Evolutionary conservation across 305 asterid species (phyloP).

Genomic region (Coffea humblotiana): DNA sequence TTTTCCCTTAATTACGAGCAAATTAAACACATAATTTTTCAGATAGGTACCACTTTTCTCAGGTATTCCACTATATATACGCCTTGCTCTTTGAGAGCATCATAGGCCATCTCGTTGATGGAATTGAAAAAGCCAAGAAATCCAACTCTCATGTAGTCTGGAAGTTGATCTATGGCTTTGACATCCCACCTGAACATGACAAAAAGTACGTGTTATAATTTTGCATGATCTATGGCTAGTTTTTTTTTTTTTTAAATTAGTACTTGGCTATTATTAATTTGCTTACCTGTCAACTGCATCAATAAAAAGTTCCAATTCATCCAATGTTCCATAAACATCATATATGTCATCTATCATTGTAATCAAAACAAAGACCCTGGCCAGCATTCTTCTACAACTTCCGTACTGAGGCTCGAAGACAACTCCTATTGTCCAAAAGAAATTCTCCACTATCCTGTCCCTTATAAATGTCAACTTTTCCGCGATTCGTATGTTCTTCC

Average conservation of each 20-base stretch:
- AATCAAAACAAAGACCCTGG: slow-evolving; percentile 35
- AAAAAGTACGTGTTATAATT: background rate
- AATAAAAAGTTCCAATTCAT: slow-evolving; percentile 42
- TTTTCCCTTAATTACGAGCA: too few relatives aligned
- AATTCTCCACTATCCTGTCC: slow-evolving; percentile 44
- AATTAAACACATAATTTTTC: background rate
- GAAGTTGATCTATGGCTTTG: slow-evolving; percentile 23
- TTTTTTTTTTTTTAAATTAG: background rate
- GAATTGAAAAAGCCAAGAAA: slow-evolving; percentile 25
- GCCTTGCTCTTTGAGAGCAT: slow-evolving; percentile 26
- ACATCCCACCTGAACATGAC: slow-evolving; percentile 36
- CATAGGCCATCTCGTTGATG: slow-evolving; percentile 28
- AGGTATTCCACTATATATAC: slow-evolving; percentile 20
- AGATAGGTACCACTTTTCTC: slow-evolving; percentile 25
- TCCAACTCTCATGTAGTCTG: slow-evolving; percentile 17
- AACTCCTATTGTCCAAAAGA: slow-evolving; percentile 39
- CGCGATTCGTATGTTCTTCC: slow-evolving; percentile 33
- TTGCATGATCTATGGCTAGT: background rate
- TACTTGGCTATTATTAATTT: background rate
- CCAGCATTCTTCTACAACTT: slow-evolving; percentile 25
- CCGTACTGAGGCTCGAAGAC: slow-evolving; percentile 29
- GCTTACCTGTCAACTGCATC: slow-evolving; percentile 38
- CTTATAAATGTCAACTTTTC: slow-evolving; percentile 33
- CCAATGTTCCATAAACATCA: slow-evolving; percentile 47
- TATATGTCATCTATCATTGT: slow-evolving; percentile 46